phyloP scores from a whole-genome alignment of 2,329 filamentous ascomycete genomes.

The Trichoderma asperellum region DNA sequence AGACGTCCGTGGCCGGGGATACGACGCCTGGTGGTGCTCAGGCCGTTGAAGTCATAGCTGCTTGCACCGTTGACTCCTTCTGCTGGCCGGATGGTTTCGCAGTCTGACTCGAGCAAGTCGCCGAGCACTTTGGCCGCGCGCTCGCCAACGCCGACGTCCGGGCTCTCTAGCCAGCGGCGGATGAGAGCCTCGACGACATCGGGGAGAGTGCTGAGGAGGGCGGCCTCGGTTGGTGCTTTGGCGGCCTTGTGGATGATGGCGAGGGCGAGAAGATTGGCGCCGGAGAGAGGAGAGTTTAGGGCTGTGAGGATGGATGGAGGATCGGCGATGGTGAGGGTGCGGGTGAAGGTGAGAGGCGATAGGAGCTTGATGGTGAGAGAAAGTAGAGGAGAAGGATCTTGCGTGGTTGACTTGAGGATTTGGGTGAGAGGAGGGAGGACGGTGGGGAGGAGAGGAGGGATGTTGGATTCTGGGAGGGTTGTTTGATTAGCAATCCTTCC shows the following conservation, averaged over 20 bases:
- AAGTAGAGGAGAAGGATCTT: slow-evolving; percentile 56
- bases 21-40: slow-evolving; percentile 44
- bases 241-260: slow-evolving; percentile 60
- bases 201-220: slow-evolving; percentile 55
- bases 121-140: slow-evolving; percentile 55
- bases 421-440: slow-evolving; percentile 59
- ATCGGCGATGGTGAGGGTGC: slow-evolving; percentile 56
- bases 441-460: slow-evolving; percentile 53
- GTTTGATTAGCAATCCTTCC: slow-evolving; percentile 11
- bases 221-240: slow-evolving; percentile 51
- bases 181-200: slow-evolving; percentile 54
- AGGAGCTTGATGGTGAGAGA: slow-evolving; percentile 61
- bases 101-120: slow-evolving; percentile 61
- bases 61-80: slow-evolving; percentile 33
- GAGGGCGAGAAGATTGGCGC: slow-evolving; percentile 62
- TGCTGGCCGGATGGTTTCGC: slow-evolving; percentile 43
- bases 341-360: slow-evolving; percentile 55
- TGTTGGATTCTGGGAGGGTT: slow-evolving; percentile 52
- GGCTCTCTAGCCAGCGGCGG: slow-evolving; percentile 56
- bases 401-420: slow-evolving; percentile 55
- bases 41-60: slow-evolving; percentile 36
- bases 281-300: slow-evolving; percentile 57
- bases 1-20: slow-evolving; percentile 55
- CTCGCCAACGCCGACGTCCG: slow-evolving; percentile 60
- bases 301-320: slow-evolving; percentile 56